These are phyloP conservation scores for Rosa chinensis DNA, from an alignment of 306 rosid species.

Conservation along the genomic window DNA sequence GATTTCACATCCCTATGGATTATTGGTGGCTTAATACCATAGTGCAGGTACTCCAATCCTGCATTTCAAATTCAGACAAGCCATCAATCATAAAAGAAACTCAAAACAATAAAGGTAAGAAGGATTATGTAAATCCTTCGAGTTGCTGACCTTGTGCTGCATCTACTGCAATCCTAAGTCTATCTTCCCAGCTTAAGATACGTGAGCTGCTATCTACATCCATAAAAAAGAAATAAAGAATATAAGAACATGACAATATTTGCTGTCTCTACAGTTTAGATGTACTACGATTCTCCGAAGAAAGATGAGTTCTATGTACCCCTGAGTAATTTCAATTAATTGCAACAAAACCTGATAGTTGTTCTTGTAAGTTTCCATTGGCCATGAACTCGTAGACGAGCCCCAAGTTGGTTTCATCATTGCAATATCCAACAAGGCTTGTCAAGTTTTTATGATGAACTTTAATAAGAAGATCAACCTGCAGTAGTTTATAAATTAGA, in stretches of 20 bases:
- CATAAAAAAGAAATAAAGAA: neutral
- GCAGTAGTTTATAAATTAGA: neutral
- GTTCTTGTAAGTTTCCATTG: conserved; percentile 16
- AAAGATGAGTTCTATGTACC: no score
- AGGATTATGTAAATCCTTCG: no score
- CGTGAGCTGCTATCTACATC: neutral
- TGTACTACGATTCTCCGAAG: no score
- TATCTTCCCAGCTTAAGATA: neutral
- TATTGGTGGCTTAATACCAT: conserved; percentile 54
- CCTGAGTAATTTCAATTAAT: no score
- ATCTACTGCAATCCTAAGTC: neutral
- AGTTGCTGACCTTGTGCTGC: neutral
- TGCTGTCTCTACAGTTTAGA: no score
- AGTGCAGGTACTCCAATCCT: conserved; percentile 64
- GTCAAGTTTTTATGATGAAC: conserved; percentile 1
- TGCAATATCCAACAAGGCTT: neutral
- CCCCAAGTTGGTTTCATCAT: neutral
- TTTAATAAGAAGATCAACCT: neutral
- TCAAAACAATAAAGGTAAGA: no score
- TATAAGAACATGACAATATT: no score
- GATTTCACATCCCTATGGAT: conserved; percentile 69
- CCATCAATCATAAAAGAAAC: no score
- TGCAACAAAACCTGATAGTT: conserved; percentile 30
- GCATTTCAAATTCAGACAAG: neutral
- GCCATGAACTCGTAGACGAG: neutral